A percentile compares a stretch with the other conserved stretches of the same genome.
phyloP scores from a whole-genome alignment of 176 grass and related monocot genomes.

The Olyra latifolia region DNA sequence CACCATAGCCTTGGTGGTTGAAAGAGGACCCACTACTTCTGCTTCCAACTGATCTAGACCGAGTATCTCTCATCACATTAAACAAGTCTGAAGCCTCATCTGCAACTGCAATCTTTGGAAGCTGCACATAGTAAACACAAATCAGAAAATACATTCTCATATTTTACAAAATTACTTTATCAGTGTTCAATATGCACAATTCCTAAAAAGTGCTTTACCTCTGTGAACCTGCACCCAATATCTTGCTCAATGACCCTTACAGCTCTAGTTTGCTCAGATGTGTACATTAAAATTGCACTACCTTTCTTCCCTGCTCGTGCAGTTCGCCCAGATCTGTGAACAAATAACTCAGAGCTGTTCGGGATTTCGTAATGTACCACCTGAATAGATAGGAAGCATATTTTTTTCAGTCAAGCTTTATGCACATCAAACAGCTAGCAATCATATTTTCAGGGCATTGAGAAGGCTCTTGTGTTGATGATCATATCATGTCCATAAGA shows the following conservation, averaged over 20 bases:
- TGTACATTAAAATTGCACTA: constrained; percentile 78
- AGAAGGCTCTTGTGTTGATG: background rate
- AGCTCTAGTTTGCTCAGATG: constrained; percentile 65
- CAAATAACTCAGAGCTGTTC: constrained; percentile 88
- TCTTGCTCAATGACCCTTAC: constrained; percentile 87
- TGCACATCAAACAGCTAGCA: constrained; percentile 14
- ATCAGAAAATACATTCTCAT: background rate
- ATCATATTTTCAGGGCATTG: background rate
- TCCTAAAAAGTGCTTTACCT: constrained; percentile 46
- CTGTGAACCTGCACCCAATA: constrained; percentile 74
- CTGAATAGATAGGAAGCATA: constrained; percentile 38
- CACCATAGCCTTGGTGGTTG: constrained; percentile 38
- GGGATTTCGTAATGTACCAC: constrained; percentile 90
- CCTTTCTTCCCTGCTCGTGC: constrained; percentile 95
- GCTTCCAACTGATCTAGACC: constrained; percentile 42
- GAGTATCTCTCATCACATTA: constrained; percentile 54
- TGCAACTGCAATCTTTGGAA: constrained; percentile 66
- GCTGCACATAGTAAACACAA: constrained; percentile 42
- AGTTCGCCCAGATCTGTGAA: constrained; percentile 94
- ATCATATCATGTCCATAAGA: background rate
- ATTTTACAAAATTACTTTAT: background rate
- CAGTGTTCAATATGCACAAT: constrained; percentile 16
- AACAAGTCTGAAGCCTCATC: constrained; percentile 64
- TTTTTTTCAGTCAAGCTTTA: background rate
- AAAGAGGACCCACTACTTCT: constrained; percentile 53